Evolutionary conservation across 768 basidiomycete species (phyloP).

Genomic region (Lactarius hatsudake): DNA sequence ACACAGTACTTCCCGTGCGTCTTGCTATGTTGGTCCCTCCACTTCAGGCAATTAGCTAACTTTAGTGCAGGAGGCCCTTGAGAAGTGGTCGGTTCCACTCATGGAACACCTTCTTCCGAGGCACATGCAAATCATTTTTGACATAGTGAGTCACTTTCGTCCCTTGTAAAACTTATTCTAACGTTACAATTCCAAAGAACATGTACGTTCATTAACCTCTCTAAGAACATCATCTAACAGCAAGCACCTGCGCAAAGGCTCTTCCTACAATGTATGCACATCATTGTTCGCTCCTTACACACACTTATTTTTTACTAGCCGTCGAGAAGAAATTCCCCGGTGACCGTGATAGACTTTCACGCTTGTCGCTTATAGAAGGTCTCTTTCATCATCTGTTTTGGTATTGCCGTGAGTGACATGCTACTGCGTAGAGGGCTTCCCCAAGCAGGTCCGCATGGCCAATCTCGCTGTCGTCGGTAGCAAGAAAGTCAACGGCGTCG

Average conservation of each 20-base stretch:
- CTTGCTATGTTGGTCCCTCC: constrained; percentile 1
- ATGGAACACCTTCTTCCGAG: constrained; percentile 83
- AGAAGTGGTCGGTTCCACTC: constrained; percentile 91
- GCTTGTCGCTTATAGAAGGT: constrained; percentile 95
- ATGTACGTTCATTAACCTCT: constrained; percentile 38
- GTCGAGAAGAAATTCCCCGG: constrained; percentile 90
- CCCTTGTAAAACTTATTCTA: constrained; percentile 33
- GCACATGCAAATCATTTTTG: constrained; percentile 90
- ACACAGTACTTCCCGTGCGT: constrained; percentile 84
- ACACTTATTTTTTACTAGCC: constrained; percentile 40
- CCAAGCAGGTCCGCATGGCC: constrained; percentile 88
- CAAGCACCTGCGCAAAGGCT: constrained; percentile 37
- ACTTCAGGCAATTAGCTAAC: background rate
- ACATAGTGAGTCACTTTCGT: constrained; percentile 51
- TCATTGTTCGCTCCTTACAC: background rate
- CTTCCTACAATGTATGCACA: constrained; percentile 64
- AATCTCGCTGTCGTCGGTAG: constrained; percentile 88
- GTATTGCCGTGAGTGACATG: background rate
- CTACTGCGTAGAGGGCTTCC: constrained; percentile 64
- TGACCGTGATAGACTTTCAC: constrained; percentile 71
- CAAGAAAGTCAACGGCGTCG: constrained; percentile 92
- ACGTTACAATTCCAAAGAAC: constrained; percentile 40
- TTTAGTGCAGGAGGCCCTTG: constrained; percentile 62
- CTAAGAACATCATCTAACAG: constrained; percentile 2
- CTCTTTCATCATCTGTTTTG: constrained; percentile 12